phyloP scores from a whole-genome alignment of 176 grass and related monocot genomes.

The Zizania latifolia region DNA sequence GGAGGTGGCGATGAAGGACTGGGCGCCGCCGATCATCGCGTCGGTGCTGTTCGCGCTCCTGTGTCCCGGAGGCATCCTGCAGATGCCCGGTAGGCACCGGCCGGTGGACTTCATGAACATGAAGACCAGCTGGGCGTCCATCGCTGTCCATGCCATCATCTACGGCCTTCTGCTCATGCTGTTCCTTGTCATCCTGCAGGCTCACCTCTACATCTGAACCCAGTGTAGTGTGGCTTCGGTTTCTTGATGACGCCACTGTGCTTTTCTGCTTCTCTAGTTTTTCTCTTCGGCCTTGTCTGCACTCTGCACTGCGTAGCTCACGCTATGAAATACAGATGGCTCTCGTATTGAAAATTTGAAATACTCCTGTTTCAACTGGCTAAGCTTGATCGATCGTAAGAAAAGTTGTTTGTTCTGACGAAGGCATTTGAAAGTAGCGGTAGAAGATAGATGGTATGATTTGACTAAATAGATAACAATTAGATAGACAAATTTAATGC shows the following conservation, averaged over 20 bases:
- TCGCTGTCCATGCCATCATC: slow-evolving; percentile 71
- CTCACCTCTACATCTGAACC: slow-evolving; percentile 63
- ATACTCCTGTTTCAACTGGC: not conserved
- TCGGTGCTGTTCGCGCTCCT: slow-evolving; percentile 81
- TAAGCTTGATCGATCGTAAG: not conserved
- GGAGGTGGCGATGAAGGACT: slow-evolving; percentile 54
- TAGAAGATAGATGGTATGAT: too few species aligned
- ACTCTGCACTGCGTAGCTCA: not conserved
- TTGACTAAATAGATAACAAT: too few species aligned
- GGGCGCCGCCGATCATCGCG: slow-evolving; percentile 74
- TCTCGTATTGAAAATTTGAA: not conserved
- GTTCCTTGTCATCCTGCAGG: slow-evolving; percentile 48
- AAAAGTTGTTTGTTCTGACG: not conserved
- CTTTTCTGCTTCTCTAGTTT: not conserved
- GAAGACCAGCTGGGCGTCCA: slow-evolving; percentile 68
- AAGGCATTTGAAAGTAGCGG: too few species aligned
- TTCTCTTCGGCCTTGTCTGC: too few species aligned
- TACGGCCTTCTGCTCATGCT: slow-evolving; percentile 61
- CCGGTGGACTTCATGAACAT: slow-evolving; percentile 74
- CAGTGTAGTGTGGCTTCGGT: not conserved
- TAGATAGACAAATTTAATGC: too few species aligned
- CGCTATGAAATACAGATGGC: not conserved
- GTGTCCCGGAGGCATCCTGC: slow-evolving; percentile 65
- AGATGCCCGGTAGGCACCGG: slow-evolving; percentile 79
- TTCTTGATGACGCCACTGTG: not conserved